Evolutionary conservation across 2,329 filamentous ascomycete species (phyloP), one percentile per base, ranked within the genome.

Genomic region (Biscogniauxia sp.): DNA sequence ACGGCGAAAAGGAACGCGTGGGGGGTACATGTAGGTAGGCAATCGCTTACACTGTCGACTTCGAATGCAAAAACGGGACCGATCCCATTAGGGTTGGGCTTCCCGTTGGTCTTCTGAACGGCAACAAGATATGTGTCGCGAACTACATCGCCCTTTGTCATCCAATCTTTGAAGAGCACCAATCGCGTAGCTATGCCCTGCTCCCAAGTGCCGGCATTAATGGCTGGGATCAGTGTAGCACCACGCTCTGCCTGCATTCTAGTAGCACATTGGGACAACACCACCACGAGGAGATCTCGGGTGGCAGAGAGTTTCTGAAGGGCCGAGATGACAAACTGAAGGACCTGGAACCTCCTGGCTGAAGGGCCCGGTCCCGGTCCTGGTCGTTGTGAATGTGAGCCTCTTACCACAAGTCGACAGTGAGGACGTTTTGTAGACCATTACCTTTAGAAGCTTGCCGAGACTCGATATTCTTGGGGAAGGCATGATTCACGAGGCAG

Each of bases 241-340:
- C 81, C 84, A 65, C 78, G 82, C 64, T 84, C 88, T 3, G 81
- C 80, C 63, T 89, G 87, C 77, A 96, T 88, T 66, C 88, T 90
- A n/a, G 92, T 96, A 51, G 88, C 89, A 61, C 90, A 92, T 72
- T 96, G 93, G 45, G 88, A 92, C 54, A 93, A 82, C 20, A 95
- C 74, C 2, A 97, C 79, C 51, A 96, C 80, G 23, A 92, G 90
- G 56, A 93, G 81, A 68, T 91, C 84, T 64, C 86, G 84, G 28
- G 88, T 84, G 11, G 89, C 87, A 4, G 93, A 92, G 11, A 96
- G 82, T 69, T 89, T 93, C 62, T 89, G 85, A 11, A 97, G 77
- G 3, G 88, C 85, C 60, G 84, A 87, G 61, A 92, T 85, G 26
- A 96, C 81, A 60, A 80, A 81, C 68, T 88, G 84, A 6, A 88